A percentile compares a stretch with the other conserved stretches of the same genome.
Evolutionary conservation across 2,329 filamentous ascomycete species (phyloP).

Genomic region (Trichoderma cornu-damae): DNA sequence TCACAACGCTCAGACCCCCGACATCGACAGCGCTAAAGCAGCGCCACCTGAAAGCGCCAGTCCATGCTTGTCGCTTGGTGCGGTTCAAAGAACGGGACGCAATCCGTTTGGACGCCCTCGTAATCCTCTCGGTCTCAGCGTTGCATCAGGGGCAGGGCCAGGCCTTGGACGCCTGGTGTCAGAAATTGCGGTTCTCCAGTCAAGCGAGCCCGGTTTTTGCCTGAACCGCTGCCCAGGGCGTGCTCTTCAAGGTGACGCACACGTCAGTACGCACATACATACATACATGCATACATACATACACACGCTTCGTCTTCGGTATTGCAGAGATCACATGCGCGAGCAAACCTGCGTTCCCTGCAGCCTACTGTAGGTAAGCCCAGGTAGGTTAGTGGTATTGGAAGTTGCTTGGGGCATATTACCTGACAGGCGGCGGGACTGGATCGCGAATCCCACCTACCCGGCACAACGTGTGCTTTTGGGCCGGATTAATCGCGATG

Average conservation of each 20-base stretch:
- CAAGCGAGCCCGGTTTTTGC: no score
- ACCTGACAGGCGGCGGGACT: no score
- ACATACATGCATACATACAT: no score
- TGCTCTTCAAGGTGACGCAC: no score
- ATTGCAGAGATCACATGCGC: not conserved
- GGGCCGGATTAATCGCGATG: no score
- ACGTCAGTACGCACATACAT: no score
- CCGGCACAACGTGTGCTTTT: no score
- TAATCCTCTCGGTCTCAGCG: not conserved
- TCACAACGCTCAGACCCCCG: not conserved
- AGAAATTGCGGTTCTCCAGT: no score
- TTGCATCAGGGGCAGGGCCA: not conserved
- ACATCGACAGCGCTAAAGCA: conserved; percentile 10
- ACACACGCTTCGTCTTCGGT: not conserved
- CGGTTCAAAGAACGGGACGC: not conserved
- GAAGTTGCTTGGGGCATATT: not conserved
- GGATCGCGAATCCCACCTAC: no score
- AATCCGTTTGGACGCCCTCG: not conserved
- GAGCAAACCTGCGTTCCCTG: not conserved
- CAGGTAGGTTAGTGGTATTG: no score
- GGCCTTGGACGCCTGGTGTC: not conserved
- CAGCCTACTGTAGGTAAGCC: no score
- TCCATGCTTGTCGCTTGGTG: not conserved
- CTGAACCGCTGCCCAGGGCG: no score
- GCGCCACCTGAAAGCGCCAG: conserved; percentile 2